A percentile compares a stretch with the other conserved stretches of the same genome.
These are phyloP conservation scores for Secale cereale DNA, from an alignment of 176 grass and related monocot species.

Conservation along the genomic window DNA sequence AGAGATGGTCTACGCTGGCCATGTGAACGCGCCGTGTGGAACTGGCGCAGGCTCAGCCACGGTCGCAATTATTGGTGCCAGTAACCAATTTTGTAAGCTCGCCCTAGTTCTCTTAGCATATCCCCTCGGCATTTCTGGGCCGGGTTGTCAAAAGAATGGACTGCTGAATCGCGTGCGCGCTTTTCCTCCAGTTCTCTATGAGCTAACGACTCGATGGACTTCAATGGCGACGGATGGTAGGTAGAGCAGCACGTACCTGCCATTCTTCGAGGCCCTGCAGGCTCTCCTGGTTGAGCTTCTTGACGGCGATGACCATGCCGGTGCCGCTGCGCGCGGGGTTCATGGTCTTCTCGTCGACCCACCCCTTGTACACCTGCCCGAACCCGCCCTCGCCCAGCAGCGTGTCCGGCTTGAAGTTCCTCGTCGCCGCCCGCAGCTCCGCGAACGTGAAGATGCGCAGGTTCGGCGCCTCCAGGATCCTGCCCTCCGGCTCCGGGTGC, in stretches of 20 bases:
- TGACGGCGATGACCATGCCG: slow-evolving; percentile 70
- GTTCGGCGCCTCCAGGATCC: slow-evolving; percentile 65
- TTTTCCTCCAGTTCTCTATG: neutral
- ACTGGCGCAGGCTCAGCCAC: neutral
- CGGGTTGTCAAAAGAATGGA: neutral
- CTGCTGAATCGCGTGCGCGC: neutral
- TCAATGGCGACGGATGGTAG: neutral
- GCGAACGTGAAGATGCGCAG: slow-evolving; percentile 61
- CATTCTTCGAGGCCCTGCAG: slow-evolving; percentile 76
- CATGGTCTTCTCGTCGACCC: slow-evolving; percentile 69
- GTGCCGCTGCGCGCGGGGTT: slow-evolving; percentile 45
- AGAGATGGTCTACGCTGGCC: slow-evolving; percentile 6
- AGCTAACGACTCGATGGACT: neutral
- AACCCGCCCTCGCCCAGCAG: slow-evolving; percentile 82
- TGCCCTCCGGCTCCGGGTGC: slow-evolving; percentile 44
- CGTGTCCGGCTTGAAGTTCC: slow-evolving; percentile 58
- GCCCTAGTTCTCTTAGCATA: neutral
- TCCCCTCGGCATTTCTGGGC: neutral
- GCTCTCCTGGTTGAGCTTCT: slow-evolving; percentile 82
- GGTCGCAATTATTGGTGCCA: neutral
- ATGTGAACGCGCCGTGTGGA: slow-evolving; percentile 26
- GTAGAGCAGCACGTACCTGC: slow-evolving; percentile 34
- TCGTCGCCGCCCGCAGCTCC: slow-evolving; percentile 49
- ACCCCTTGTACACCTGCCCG: slow-evolving; percentile 80
- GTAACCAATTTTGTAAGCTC: neutral